Evolutionary conservation across 371 early-diverging fungal genomes (phyloP), one percentile per base, ranked within the genome.

Genomic region (Mortierella sp.): DNA sequence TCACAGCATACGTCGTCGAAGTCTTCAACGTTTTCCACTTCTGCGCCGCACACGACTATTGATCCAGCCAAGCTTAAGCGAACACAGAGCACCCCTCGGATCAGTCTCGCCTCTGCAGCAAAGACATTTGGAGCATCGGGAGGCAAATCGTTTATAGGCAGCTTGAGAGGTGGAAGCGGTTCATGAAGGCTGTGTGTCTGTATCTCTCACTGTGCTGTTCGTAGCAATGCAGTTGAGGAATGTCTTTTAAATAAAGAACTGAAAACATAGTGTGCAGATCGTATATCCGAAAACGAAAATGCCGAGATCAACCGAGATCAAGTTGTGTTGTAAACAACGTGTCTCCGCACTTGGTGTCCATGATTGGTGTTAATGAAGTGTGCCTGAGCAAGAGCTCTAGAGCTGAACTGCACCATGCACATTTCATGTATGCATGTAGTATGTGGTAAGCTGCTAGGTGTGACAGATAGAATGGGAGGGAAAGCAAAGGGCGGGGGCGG

Each of bases 61-160:
- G 64, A 68, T 8, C 60, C 69, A 31, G 64, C 68, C 24, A 75
- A 75, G 21, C 52, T 75, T 21, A 75, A 75, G 56, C 59, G 75
- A 12, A 64, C 75, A 4, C 75, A 75, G 52, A 75, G 75, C 34
- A 61, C 75, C n/a, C 75, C 75, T 4, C 59, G 68, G 50, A 75
- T 75, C 49, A 73, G 31, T 23, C 50, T 75, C 12, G 67, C 68
- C 4, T 59, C 75, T 2, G 75, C 75, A 23, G 69, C 75, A 42
- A 75, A 75, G 69, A 56, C 68, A 17, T 54, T 75, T 55, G 75
- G 75, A 12, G 55, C 60, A 7, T 68, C 75, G 12, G 69, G 75
- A 4, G 75, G 75, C 4, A 75, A 75, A 49, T 75, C 75, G 8
- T 75, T 75, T 24, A 75, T 75, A 6, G 69, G 68, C 5, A 73